Evolutionary conservation across 768 basidiomycete genomes (phyloP), one percentile per base, ranked within the genome.

Genomic region (button mushroom (Agaricus bisporus)): DNA sequence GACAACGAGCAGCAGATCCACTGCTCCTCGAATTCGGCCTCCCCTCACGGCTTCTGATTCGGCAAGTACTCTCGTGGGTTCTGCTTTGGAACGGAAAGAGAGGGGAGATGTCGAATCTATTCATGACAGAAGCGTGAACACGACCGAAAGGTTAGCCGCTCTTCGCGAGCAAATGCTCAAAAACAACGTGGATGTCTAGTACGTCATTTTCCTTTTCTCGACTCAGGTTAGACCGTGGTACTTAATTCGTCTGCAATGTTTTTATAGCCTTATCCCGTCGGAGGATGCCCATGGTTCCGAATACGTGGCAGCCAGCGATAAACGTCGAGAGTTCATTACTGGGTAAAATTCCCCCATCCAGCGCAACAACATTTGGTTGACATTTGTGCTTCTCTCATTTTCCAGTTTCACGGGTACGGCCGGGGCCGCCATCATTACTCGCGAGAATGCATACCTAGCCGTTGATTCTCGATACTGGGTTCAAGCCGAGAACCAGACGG

Each of bases 261-360:
- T 11, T 47, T 51, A 41, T 39, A 92, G 89, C 61, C 66, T 91
- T 58, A 66, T 92, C 44, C 89, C 89, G 2, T 82, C 78, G 35
- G 88, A 89, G 66, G 91, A 93, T 62, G 85, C 88, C 5, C 91
- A 93, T 63, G 80, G 81, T 48, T 90, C 89, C 0, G 91, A 93
- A 66, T 91, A 90, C 56, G 85, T 91, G 22, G 80, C 88, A 15
- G 66, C 76, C 6, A 80, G 82, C 54, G 91, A 93, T 66, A 86
- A 86, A 65, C 80, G 91, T 45, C 73, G 86, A 51, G 80, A 89
- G 63, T 92, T 80, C 71, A 81, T 92, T 48, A 84, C 85, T 41
- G 86, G 85, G 86, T 87, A 64, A 36, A 15, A 52, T 83, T 66
- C n/a, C 29, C 45, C 26, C 28, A 48, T 28, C 45, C 36, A 49